Evolutionary conservation across 139 green algal species (phyloP), one percentile per base, ranked within the genome.

Genomic region (Yamagishiella unicocca): DNA sequence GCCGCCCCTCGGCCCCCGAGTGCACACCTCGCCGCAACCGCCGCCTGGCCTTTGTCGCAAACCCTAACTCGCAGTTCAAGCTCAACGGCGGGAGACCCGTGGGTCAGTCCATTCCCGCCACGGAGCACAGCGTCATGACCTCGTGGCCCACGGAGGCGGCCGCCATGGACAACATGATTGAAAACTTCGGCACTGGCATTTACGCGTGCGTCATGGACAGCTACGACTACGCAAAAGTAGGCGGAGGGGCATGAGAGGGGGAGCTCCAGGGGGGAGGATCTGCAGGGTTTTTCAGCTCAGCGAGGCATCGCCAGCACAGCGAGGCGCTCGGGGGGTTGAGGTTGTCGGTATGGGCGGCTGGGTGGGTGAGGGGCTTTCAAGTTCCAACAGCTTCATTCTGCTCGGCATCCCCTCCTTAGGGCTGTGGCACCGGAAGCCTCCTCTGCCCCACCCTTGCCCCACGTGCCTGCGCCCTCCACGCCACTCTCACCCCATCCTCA

Each of bases 81-180:
- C 91, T 98, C 27, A 99, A 99, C 72, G 90, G 89, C 10, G 96
- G 96, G 10, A 84, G 90, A 50, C 96, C 96, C 0, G 95, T 99
- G 58, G 96, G 73, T 0, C 84, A 83, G 35, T 95, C 90, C 91
- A 97, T 98, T 38, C 96, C 96, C 17, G 96, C 96, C 21, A 98
- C 95, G 14, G 96, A 98, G 91, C 96, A 98, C 93, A 95, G 88
- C 37, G 96, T 99, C 19, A 99, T 99, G 96, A 99, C 95, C 27
- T 87, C 95, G 12, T 99, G 96, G 96, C 90, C 90, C 17, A 94
- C 90, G 27, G 96, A 99, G 92, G 50, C 71, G 29, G 92, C 90
- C 0, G 96, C 96, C 2, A 94, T 99, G 12, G 46, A 92, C 50
- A 98, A 98, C 92, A 98, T 99, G 96, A 97, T 98, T 40, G 72